Evolutionary conservation across 2,329 filamentous ascomycete genomes (phyloP).

Genomic region (Pestalotiopsis sp.): DNA sequence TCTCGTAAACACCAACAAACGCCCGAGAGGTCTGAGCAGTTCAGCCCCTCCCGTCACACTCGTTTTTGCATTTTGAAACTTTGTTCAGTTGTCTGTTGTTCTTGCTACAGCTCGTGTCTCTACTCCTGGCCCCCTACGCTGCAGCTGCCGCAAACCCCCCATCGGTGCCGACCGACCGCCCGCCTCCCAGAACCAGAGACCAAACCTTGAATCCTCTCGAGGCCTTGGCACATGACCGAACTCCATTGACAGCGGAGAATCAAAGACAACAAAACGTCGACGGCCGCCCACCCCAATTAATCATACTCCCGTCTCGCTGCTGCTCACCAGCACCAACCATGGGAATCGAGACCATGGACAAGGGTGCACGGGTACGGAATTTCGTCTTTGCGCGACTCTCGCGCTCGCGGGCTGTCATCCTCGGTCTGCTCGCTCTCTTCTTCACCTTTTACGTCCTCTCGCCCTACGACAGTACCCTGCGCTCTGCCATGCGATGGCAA

Average conservation of each 20-base stretch:
- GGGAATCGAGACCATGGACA: slow-evolving; percentile 13
- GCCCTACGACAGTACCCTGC: slow-evolving; percentile 29
- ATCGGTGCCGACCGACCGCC: background rate
- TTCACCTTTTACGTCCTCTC: slow-evolving; percentile 31
- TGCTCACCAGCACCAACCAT: slow-evolving; percentile 1
- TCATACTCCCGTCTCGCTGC: slow-evolving; percentile 6
- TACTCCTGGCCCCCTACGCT: background rate
- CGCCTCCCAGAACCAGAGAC: background rate
- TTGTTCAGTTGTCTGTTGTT: background rate
- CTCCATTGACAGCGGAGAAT: background rate
- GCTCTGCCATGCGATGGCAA: slow-evolving; percentile 33
- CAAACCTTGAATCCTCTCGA: background rate
- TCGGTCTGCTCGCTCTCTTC: slow-evolving; percentile 25
- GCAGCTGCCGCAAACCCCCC: background rate
- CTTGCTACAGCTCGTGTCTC: no score
- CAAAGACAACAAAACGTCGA: background rate
- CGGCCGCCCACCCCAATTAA: background rate
- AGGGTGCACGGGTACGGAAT: slow-evolving; percentile 10
- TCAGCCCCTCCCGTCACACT: background rate
- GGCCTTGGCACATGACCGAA: background rate
- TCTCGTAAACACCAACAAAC: background rate
- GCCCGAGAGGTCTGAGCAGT: background rate
- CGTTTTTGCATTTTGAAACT: background rate
- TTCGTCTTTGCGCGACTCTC: slow-evolving; percentile 23
- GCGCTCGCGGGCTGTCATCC: slow-evolving; percentile 29